Evolutionary conservation across 202 grass and related monocot species (phyloP).

Genomic region (Cymbopogon flexuosus): DNA sequence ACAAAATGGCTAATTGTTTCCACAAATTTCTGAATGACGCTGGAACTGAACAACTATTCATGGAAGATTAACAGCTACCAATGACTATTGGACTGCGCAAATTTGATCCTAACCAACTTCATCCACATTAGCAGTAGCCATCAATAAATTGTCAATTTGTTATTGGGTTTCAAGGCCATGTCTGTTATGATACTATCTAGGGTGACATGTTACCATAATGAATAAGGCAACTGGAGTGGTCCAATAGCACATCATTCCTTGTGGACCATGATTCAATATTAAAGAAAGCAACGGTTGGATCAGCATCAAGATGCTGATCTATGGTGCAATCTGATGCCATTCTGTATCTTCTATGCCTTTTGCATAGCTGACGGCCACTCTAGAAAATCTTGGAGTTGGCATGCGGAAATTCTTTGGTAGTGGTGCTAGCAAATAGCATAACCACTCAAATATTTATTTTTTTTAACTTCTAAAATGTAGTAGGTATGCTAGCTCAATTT

Average conservation of each 20-base stretch:
- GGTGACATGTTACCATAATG: background rate
- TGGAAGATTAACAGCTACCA: background rate
- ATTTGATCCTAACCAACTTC: constrained; percentile 14
- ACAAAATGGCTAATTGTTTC: background rate
- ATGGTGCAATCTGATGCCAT: constrained; percentile 8
- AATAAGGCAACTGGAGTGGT: background rate
- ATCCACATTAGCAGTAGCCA: background rate
- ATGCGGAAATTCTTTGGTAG: background rate
- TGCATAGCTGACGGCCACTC: background rate
- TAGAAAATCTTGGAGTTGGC: background rate
- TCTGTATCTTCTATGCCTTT: background rate
- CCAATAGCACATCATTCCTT: constrained; percentile 28
- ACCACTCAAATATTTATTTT: background rate
- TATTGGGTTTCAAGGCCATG: constrained; percentile 8
- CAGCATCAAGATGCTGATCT: background rate
- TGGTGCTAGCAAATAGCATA: background rate
- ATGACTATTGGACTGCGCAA: background rate
- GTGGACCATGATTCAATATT: constrained; percentile 17
- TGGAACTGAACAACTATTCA: background rate
- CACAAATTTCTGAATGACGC: background rate
- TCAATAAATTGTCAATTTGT: background rate
- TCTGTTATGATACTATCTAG: background rate
- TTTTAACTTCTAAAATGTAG: background rate
- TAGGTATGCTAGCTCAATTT: constrained; percentile 17
- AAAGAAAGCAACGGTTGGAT: constrained; percentile 6